Conservation (phyloP, 2,329 filamentous ascomycete genomes). For the Aspergillus sojae region DNA sequence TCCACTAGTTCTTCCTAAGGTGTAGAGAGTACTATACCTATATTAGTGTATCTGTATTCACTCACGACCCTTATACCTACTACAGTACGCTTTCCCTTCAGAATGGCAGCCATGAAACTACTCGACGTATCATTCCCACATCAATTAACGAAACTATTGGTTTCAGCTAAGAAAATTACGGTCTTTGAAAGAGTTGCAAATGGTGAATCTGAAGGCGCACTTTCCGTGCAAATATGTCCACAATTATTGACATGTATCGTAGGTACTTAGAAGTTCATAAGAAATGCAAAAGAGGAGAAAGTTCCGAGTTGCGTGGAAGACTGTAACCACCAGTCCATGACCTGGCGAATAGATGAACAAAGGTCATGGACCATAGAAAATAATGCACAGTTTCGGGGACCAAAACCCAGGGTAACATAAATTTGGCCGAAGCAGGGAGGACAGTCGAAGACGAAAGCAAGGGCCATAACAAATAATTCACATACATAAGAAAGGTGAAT, state of each 20-base stretch:
- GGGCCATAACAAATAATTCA: conserved; percentile 24
- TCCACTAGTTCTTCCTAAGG: not conserved
- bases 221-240: conserved; percentile 1
- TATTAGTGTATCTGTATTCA: not conserved
- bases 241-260: not conserved
- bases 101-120: not conserved
- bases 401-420: conserved; percentile 26
- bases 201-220: not conserved
- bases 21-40: not conserved
- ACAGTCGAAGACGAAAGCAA: conserved; percentile 14
- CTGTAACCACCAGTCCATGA: conserved; percentile 19
- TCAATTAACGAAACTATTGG: not conserved
- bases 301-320: conserved; percentile 13
- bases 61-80: too few relatives aligned
- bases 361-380: conserved; percentile 16
- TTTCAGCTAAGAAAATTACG: not conserved
- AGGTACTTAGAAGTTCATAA: conserved; percentile 2
- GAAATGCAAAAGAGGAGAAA: not conserved
- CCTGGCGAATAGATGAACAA: conserved; percentile 10
- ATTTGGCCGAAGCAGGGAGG: conserved; percentile 19
- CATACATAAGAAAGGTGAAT: conserved; percentile 24
- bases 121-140: not conserved
- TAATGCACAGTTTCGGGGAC: conserved; percentile 27
- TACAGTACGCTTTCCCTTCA: not conserved
- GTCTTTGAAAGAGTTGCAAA: not conserved